Percentiles rank a stretch among this genome's conserved stretches.
These are phyloP conservation scores for Tolypocladium tropicale DNA, from an alignment of 2,329 filamentous ascomycete genomes.

Conservation along the genomic window DNA sequence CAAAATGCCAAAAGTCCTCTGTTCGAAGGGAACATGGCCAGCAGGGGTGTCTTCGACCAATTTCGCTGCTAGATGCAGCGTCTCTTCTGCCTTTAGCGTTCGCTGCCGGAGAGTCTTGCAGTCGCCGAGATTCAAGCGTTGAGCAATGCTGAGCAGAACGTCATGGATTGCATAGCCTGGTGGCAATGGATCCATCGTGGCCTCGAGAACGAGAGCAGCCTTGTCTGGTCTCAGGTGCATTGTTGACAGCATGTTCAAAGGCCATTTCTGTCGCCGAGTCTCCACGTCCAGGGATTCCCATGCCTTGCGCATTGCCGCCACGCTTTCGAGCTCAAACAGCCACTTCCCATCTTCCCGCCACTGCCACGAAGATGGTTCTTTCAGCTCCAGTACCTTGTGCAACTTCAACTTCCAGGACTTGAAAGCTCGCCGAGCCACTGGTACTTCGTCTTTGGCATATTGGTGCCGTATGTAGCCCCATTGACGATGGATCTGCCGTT, in stretches of 20 bases:
- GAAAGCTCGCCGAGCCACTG: slow-evolving; percentile 11
- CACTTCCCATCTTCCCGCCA: slow-evolving; percentile 16
- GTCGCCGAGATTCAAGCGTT: slow-evolving; percentile 8
- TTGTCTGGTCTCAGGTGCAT: slow-evolving; percentile 21
- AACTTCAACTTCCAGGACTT: slow-evolving; percentile 19
- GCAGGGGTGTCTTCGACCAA: slow-evolving; percentile 16
- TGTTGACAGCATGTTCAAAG: slow-evolving; percentile 23
- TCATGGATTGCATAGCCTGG: slow-evolving; percentile 29
- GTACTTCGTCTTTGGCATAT: slow-evolving; percentile 11
- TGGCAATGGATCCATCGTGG: slow-evolving; percentile 24
- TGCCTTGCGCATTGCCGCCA: slow-evolving; percentile 19
- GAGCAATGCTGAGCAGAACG: slow-evolving; percentile 19
- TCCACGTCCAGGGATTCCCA: slow-evolving; percentile 20
- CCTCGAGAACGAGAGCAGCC: slow-evolving; percentile 21
- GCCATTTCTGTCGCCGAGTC: slow-evolving; percentile 18
- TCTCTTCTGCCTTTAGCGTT: slow-evolving; percentile 15
- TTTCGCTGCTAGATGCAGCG: slow-evolving; percentile 17
- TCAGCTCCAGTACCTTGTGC: slow-evolving; percentile 8
- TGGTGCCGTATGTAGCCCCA: slow-evolving; percentile 22
- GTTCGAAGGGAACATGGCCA: slow-evolving; percentile 24
- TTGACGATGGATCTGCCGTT: slow-evolving; percentile 11
- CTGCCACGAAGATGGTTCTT: slow-evolving; percentile 9
- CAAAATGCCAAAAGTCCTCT: slow-evolving; percentile 25
- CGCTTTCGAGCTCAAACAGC: slow-evolving; percentile 18
- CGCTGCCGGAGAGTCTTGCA: slow-evolving; percentile 11